Conservation (phyloP, 352 stramenopile species). For the Phytophthora sansomeana region DNA sequence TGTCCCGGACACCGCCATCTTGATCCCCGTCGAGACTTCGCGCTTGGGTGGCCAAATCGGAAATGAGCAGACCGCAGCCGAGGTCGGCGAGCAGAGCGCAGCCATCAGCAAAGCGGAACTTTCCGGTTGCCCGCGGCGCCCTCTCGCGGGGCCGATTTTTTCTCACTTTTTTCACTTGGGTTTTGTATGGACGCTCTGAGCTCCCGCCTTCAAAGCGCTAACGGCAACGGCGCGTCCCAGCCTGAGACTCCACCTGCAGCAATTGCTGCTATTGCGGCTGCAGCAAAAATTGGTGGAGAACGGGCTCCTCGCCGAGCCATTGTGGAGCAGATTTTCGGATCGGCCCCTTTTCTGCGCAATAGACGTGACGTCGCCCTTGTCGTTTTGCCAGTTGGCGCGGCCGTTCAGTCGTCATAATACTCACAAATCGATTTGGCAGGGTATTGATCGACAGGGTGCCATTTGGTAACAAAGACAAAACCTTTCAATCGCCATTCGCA, state of each 20-base stretch:
- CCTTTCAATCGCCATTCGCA: too few relatives aligned
- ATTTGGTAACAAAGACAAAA: too few relatives aligned
- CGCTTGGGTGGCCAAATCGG: constrained; percentile 42
- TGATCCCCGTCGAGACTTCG: constrained; percentile 36
- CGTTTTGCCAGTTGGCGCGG: constrained; percentile 34
- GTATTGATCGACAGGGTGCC: too few relatives aligned
- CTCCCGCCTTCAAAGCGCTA: too few relatives aligned
- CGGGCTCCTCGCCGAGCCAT: background rate
- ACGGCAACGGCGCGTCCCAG: too few relatives aligned
- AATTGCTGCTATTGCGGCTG: too few relatives aligned
- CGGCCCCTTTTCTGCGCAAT: constrained; percentile 23
- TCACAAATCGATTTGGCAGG: too few relatives aligned
- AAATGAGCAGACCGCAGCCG: constrained; percentile 37
- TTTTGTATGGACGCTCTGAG: constrained; percentile 6
- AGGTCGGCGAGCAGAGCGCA: background rate
- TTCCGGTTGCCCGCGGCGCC: constrained; percentile 21
- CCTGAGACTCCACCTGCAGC: too few relatives aligned
- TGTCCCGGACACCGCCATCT: constrained; percentile 56
- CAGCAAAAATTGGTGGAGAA: too few relatives aligned
- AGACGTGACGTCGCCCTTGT: constrained; percentile 49
- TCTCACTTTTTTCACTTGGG: constrained; percentile 10
- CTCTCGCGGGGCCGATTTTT: constrained; percentile 17
- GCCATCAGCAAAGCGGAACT: constrained; percentile 25
- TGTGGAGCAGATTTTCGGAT: constrained; percentile 11
- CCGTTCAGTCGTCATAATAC: too few relatives aligned